Evolutionary conservation across 345 rosid species (phyloP).

Genomic region (Combretum micranthum): DNA sequence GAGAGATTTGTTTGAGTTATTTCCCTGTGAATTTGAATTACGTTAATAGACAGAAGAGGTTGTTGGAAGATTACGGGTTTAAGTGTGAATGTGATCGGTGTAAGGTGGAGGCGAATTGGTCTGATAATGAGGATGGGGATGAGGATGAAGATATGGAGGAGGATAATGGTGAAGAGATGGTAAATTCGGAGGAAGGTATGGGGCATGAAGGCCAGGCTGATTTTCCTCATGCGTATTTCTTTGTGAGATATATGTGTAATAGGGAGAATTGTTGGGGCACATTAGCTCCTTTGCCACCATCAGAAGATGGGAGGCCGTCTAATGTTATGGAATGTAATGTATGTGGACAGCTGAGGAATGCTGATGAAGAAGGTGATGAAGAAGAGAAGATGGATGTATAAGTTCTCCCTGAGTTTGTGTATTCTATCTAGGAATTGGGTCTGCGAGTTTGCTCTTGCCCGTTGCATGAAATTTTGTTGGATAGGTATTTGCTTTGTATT

Average conservation of each 20-base stretch:
- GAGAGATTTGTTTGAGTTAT: constrained; percentile 87
- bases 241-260: constrained; percentile 65
- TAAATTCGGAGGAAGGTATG: constrained; percentile 12
- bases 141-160: constrained; percentile 31
- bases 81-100: constrained; percentile 76
- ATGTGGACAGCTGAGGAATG: constrained; percentile 61
- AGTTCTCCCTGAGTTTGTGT: not conserved
- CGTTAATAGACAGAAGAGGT: constrained; percentile 44
- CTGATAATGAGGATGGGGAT: constrained; percentile 40
- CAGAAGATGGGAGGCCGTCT: constrained; percentile 19
- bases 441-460: too few relatives aligned
- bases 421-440: not conserved
- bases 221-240: constrained; percentile 89
- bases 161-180: constrained; percentile 31
- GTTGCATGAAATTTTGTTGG: too few relatives aligned
- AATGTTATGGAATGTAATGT: constrained; percentile 73
- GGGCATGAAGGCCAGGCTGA: constrained; percentile 18
- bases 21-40: constrained; percentile 78
- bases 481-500: too few relatives aligned
- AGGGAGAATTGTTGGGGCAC: constrained; percentile 70
- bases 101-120: constrained; percentile 87
- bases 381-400: constrained; percentile 17
- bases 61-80: constrained; percentile 76
- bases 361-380: constrained; percentile 23
- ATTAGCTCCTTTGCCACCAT: constrained; percentile 61